Conservation (phyloP, 192 early-diverging fungal species). For the Umbelopsis sp. region DNA sequence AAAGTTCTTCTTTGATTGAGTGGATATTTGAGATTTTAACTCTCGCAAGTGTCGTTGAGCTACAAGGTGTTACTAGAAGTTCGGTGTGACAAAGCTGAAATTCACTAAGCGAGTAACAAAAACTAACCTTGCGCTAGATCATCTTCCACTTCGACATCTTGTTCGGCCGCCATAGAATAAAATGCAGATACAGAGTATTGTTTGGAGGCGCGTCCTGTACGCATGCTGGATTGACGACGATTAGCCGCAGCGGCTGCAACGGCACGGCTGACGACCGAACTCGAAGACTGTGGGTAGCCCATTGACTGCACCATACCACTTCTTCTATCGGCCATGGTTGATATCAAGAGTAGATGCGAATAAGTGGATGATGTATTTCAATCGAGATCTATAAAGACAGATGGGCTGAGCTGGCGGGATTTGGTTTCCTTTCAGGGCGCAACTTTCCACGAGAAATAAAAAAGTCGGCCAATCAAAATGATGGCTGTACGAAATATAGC, state of each 20-base stretch:
- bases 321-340: conserved; percentile 41
- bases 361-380: neutral
- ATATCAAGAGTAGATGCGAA: neutral
- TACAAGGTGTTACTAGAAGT: conserved; percentile 24
- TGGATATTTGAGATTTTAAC: conserved; percentile 89
- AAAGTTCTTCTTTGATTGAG: conserved; percentile 97
- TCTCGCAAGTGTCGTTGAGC: conserved; percentile 87
- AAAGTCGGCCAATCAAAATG: neutral
- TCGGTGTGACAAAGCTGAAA: conserved; percentile 1
- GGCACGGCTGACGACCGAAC: conserved; percentile 38
- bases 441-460: neutral
- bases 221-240: conserved; percentile 34
- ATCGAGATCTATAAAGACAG: conserved; percentile 1
- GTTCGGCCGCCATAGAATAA: conserved; percentile 89
- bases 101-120: neutral
- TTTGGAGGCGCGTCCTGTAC: conserved; percentile 43
- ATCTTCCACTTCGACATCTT: conserved; percentile 94
- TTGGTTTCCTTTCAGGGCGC: conserved; percentile 2
- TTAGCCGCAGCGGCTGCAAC: conserved; percentile 45
- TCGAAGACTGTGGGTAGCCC: conserved; percentile 31
- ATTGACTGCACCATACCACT: conserved; percentile 43
- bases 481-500: neutral
- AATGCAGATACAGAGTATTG: conserved; percentile 77
- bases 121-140: conserved; percentile 85
- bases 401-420: conserved; percentile 2